Percentiles rank a stretch among this genome's conserved stretches.
Conservation (phyloP, 768 basidiomycete species). For the Suillus spraguei region DNA sequence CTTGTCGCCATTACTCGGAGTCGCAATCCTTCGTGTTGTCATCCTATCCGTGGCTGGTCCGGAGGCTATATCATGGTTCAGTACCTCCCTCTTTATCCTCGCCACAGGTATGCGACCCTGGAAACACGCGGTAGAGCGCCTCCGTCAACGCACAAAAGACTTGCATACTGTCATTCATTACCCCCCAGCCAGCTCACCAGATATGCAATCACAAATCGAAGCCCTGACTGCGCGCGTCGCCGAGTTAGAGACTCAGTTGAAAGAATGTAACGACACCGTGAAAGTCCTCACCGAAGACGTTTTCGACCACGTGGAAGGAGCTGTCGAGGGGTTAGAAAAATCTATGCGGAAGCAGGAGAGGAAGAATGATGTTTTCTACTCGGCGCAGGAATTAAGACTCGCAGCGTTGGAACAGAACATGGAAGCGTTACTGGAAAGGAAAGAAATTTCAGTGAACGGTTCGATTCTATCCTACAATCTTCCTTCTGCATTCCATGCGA, state of each 20-base stretch:
- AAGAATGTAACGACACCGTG: constrained; percentile 43
- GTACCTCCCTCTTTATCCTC: constrained; percentile 73
- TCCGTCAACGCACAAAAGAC: constrained; percentile 61
- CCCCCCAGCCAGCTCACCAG: constrained; percentile 41
- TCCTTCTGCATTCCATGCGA: constrained; percentile 18
- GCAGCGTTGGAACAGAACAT: constrained; percentile 39
- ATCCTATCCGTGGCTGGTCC: constrained; percentile 54
- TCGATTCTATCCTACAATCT: constrained; percentile 18
- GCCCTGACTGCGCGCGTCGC: constrained; percentile 45
- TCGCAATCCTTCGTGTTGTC: constrained; percentile 62
- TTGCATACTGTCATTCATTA: constrained; percentile 69
- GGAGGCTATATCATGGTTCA: constrained; percentile 80
- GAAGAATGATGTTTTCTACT: constrained; percentile 40
- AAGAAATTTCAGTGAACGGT: constrained; percentile 29
- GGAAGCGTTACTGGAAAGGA: constrained; percentile 34
- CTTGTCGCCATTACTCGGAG: constrained; percentile 70
- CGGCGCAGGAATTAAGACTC: constrained; percentile 36
- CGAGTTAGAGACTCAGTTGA: constrained; percentile 50
- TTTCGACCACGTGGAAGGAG: constrained; percentile 62
- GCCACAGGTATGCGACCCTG: constrained; percentile 82
- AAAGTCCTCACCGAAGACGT: constrained; percentile 51
- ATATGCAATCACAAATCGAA: constrained; percentile 30
- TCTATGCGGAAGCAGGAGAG: constrained; percentile 54
- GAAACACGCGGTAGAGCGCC: constrained; percentile 68
- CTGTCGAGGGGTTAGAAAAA: constrained; percentile 54